Evolutionary conservation across 1,139 yeast genomes (phyloP).

Genomic region (Candida sanyaensis): DNA sequence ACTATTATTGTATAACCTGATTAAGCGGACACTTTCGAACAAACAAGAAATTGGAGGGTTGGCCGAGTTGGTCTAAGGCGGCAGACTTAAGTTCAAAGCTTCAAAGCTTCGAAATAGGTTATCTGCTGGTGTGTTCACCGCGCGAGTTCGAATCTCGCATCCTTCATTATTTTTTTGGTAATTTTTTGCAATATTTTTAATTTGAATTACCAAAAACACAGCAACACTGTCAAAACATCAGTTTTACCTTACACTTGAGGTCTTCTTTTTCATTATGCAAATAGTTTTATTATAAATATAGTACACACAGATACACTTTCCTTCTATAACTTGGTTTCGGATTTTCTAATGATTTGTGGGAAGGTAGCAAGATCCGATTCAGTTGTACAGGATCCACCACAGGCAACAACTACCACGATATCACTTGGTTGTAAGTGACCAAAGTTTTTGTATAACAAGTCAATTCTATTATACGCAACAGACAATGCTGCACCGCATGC

Average conservation of each 20-base stretch:
- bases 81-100: conserved; percentile 3
- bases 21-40: too few species aligned
- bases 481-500: conserved; percentile 77
- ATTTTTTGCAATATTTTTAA: neutral
- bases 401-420: conserved; percentile 57
- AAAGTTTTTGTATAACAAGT: conserved; percentile 31
- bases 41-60: conserved; percentile 6
- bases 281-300: too few species aligned
- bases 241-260: too few species aligned
- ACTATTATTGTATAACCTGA: too few species aligned
- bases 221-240: neutral
- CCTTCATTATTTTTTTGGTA: conserved; percentile 7
- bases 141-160: conserved; percentile 11
- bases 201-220: neutral
- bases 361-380: conserved; percentile 17
- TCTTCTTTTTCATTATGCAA: too few species aligned
- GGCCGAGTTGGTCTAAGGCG: conserved; percentile 11
- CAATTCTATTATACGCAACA: conserved; percentile 42
- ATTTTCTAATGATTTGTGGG: conserved; percentile 12
- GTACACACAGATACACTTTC: neutral
- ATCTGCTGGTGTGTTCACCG: conserved; percentile 9
- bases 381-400: conserved; percentile 61
- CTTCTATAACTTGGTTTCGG: conserved; percentile 16
- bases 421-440: conserved; percentile 44
- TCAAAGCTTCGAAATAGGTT: neutral